These are phyloP conservation scores for Beta macrorhiza DNA, from an alignment of 179 eudicot species.

Conservation along the genomic window DNA sequence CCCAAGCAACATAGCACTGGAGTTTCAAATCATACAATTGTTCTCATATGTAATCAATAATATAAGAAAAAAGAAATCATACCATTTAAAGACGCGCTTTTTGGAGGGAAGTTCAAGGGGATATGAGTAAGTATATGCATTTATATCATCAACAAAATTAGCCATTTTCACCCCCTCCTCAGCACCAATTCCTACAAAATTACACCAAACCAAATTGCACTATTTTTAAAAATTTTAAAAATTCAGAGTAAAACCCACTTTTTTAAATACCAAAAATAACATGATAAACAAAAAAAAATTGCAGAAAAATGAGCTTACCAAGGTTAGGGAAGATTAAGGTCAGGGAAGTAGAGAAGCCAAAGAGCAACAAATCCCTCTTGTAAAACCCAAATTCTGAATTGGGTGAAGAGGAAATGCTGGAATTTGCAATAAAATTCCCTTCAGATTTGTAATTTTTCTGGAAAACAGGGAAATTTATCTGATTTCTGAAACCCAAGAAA, in stretches of 20 bases:
- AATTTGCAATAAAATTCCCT: slow-evolving; percentile 32
- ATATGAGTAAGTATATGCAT: slow-evolving; percentile 73
- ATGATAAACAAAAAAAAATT: not conserved
- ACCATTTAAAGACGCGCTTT: slow-evolving; percentile 79
- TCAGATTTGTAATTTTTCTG: slow-evolving; percentile 38
- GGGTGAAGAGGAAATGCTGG: slow-evolving; percentile 34
- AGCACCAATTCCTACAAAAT: slow-evolving; percentile 52
- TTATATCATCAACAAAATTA: slow-evolving; percentile 64
- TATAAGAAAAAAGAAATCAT: slow-evolving; percentile 17
- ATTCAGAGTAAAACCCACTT: not conserved
- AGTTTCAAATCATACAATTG: slow-evolving; percentile 1
- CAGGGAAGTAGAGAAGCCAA: slow-evolving; percentile 63
- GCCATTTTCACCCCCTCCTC: slow-evolving; percentile 69
- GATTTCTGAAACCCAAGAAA: slow-evolving; percentile 32
- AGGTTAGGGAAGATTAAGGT: slow-evolving; percentile 38
- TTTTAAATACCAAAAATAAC: not conserved
- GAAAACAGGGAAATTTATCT: slow-evolving; percentile 9
- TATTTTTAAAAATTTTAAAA: not conserved
- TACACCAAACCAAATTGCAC: slow-evolving; percentile 4
- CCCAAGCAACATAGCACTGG: not conserved
- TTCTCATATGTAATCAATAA: not conserved
- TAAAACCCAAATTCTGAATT: slow-evolving; percentile 41
- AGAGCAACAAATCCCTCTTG: slow-evolving; percentile 68
- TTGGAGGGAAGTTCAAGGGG: slow-evolving; percentile 64
- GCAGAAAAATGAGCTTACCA: slow-evolving; percentile 32